These are phyloP conservation scores for Kuraishia floccosa DNA, from an alignment of 805 yeast genomes.

Conservation along the genomic window DNA sequence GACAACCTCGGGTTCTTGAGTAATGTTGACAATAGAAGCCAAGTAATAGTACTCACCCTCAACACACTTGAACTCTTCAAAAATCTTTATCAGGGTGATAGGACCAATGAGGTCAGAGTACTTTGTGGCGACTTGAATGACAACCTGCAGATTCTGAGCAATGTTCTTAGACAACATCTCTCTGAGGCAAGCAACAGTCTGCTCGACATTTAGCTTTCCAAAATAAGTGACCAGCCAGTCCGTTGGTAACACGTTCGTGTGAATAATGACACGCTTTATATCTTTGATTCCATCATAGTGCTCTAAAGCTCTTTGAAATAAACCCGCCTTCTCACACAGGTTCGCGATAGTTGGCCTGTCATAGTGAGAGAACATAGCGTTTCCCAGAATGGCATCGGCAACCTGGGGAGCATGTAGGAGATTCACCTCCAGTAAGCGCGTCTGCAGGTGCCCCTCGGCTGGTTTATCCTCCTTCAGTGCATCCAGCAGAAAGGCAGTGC, in stretches of 20 bases:
- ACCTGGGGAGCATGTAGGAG: constrained; percentile 97
- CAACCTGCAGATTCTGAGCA: constrained; percentile 84
- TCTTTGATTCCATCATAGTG: constrained; percentile 92
- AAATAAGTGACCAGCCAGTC: constrained; percentile 93
- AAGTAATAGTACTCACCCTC: constrained; percentile 95
- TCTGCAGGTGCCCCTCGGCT: constrained; percentile 91
- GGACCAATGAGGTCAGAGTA: constrained; percentile 92
- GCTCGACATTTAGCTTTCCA: constrained; percentile 91
- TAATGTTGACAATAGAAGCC: constrained; percentile 84
- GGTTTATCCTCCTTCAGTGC: constrained; percentile 92
- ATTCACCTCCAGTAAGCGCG: constrained; percentile 87
- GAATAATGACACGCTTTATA: constrained; percentile 88
- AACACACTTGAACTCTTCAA: constrained; percentile 84
- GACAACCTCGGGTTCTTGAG: constrained; percentile 92
- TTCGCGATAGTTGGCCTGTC: constrained; percentile 90
- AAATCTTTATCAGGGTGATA: constrained; percentile 70
- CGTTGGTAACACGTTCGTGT: constrained; percentile 72
- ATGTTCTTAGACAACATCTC: constrained; percentile 74
- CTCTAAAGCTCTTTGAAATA: constrained; percentile 91
- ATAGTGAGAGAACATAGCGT: constrained; percentile 89
- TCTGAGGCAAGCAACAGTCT: constrained; percentile 75
- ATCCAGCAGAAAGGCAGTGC: constrained; percentile 92
- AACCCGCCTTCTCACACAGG: constrained; percentile 92
- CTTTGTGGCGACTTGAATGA: constrained; percentile 93
- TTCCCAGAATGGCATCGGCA: constrained; percentile 96